Conservation (phyloP, 768 basidiomycete genomes). For the Panaeolus cyanescens region DNA sequence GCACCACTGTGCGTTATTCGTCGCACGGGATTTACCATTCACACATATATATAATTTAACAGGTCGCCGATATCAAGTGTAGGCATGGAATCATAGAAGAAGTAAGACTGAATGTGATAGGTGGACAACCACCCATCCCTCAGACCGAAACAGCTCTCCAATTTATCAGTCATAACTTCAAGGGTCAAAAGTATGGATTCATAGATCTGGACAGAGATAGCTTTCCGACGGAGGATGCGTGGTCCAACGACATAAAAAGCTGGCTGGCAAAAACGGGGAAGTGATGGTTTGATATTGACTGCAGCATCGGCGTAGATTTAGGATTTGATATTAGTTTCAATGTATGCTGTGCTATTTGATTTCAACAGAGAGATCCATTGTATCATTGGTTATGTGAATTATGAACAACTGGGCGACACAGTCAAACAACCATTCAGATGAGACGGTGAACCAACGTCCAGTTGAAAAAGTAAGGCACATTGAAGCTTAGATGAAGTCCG, state of each 20-base stretch:
- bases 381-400: too few relatives aligned
- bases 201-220: conserved; percentile 12
- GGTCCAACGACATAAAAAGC: not conserved
- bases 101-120: conserved; percentile 35
- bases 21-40: conserved; percentile 2
- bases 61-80: conserved; percentile 54
- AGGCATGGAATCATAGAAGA: conserved; percentile 68
- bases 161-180: conserved; percentile 14
- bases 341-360: too few relatives aligned
- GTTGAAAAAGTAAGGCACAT: too few relatives aligned
- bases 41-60: conserved; percentile 1
- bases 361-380: too few relatives aligned
- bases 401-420: too few relatives aligned
- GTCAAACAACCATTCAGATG: too few relatives aligned
- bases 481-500: too few relatives aligned
- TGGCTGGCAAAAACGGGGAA: not conserved
- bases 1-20: conserved; percentile 40
- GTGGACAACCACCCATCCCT: conserved; percentile 16
- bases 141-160: conserved; percentile 10
- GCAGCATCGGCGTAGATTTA: too few relatives aligned
- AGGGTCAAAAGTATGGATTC: conserved; percentile 38
- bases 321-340: too few relatives aligned
- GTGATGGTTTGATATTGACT: too few relatives aligned
- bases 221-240: not conserved
- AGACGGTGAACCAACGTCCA: too few relatives aligned